These are phyloP conservation scores for Chrysosporium keratinophilum DNA, from an alignment of 2,329 filamentous ascomycete genomes.

Conservation along the genomic window DNA sequence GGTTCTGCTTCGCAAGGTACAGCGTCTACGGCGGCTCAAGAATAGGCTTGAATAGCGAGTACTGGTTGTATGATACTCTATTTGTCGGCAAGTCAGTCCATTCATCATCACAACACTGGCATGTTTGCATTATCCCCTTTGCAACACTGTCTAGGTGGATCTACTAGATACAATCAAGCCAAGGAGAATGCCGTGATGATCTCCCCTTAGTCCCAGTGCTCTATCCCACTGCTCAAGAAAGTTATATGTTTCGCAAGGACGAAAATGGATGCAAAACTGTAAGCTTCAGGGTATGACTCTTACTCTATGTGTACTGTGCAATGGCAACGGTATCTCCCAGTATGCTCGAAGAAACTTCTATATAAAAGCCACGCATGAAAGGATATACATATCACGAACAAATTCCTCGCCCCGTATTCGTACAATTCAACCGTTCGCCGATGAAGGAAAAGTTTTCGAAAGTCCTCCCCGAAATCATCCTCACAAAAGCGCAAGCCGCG, in stretches of 20 bases:
- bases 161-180: not conserved
- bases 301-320: slow-evolving; percentile 5
- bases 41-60: slow-evolving; percentile 9
- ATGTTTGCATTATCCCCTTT: too few relatives aligned
- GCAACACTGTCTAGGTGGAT: too few relatives aligned
- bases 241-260: not conserved
- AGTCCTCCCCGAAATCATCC: not conserved
- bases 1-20: slow-evolving; percentile 2
- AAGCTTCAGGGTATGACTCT: not conserved
- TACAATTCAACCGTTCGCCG: slow-evolving; percentile 12
- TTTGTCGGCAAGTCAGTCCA: not conserved
- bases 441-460: not conserved
- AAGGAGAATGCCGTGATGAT: not conserved
- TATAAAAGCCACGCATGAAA: not conserved
- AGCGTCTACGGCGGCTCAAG: slow-evolving; percentile 5
- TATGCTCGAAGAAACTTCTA: not conserved
- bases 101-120: not conserved
- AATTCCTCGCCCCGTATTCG: slow-evolving; percentile 5
- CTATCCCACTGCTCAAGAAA: not conserved
- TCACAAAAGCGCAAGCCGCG: not conserved
- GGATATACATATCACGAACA: not conserved
- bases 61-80: slow-evolving; percentile 4
- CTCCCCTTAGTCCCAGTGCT: not conserved
- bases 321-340: not conserved
- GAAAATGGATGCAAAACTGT: not conserved